Percentiles rank a stretch among this genome's conserved stretches.
Evolutionary conservation across 2,329 filamentous ascomycete genomes (phyloP).

Genomic region (Orbilia quercus): DNA sequence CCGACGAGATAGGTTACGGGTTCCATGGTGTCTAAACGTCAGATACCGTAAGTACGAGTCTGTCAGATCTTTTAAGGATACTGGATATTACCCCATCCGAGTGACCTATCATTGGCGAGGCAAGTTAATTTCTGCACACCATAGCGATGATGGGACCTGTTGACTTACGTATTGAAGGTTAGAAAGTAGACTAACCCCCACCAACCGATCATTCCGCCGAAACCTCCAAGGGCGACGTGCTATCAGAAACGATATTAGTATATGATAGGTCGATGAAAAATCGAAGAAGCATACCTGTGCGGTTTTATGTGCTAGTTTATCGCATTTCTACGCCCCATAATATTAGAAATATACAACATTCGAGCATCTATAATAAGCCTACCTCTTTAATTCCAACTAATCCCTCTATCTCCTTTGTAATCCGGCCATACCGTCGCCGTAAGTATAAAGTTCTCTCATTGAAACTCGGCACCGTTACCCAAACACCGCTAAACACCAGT

Average conservation of each 20-base stretch:
- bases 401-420: conserved; percentile 74
- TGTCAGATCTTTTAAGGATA: neutral
- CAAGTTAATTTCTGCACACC: neutral
- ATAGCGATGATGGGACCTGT: neutral
- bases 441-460: conserved; percentile 90
- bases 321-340: conserved; percentile 36
- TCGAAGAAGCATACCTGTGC: conserved; percentile 20
- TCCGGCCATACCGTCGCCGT: conserved; percentile 78
- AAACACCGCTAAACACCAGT: conserved; percentile 61
- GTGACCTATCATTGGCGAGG: conserved; percentile 15
- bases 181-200: conserved; percentile 83
- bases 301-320: conserved; percentile 49
- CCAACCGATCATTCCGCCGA: conserved; percentile 78
- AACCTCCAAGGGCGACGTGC: conserved; percentile 67
- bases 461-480: conserved; percentile 86
- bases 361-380: neutral
- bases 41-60: neutral
- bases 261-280: no score
- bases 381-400: conserved; percentile 51
- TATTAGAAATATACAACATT: neutral
- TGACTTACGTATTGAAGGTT: conserved; percentile 67
- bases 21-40: conserved; percentile 81
- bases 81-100: conserved; percentile 67
- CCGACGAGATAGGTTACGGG: conserved; percentile 89
- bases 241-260: neutral